Conservation (phyloP, 345 rosid genomes). For the Eucalyptus regnans region DNA sequence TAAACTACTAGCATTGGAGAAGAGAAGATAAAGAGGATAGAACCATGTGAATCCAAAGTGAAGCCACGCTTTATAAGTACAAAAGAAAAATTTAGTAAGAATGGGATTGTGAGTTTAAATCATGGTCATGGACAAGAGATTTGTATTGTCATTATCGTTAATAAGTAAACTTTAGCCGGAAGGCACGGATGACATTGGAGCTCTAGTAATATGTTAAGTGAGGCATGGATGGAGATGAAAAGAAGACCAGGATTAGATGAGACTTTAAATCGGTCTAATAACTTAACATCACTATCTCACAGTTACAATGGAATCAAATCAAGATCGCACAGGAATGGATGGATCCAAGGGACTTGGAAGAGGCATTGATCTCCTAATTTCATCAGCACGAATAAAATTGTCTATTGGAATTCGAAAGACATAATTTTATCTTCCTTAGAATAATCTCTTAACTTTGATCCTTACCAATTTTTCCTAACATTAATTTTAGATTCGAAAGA, state of each 20-base stretch:
- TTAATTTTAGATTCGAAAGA: background rate
- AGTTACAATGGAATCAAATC: background rate
- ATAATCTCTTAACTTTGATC: background rate
- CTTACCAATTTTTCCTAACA: background rate
- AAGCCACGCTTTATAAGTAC: background rate
- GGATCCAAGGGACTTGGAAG: background rate
- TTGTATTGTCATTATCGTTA: background rate
- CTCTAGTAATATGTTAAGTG: background rate
- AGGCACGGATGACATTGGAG: background rate
- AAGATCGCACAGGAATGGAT: background rate
- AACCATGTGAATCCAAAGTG: background rate
- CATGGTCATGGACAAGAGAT: background rate
- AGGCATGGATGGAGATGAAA: background rate
- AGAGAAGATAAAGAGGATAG: background rate
- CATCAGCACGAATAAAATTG: accelerated
- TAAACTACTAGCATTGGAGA: background rate
- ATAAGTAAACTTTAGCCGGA: background rate
- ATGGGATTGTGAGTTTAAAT: background rate
- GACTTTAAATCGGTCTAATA: background rate
- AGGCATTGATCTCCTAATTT: background rate
- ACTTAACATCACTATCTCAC: background rate
- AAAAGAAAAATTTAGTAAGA: background rate
- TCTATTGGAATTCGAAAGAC: background rate
- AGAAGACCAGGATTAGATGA: background rate
- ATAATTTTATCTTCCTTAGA: background rate